Percentiles rank a stretch among this genome's conserved stretches.
phyloP scores from a whole-genome alignment of 306 rosid species.

The Castanopsis chinensis region DNA sequence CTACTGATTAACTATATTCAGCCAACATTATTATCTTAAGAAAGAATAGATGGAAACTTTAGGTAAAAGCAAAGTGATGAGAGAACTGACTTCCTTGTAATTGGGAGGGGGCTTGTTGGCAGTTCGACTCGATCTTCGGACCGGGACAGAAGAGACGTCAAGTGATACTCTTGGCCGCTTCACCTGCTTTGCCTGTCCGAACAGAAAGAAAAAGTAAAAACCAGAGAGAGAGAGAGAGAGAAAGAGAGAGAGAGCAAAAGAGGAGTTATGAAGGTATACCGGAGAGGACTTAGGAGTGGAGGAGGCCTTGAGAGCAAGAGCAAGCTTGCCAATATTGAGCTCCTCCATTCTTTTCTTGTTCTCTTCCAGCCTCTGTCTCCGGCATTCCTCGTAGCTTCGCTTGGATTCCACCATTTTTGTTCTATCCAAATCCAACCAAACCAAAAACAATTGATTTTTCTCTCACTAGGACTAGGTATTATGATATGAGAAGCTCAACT shows the following conservation, averaged over 20 bases:
- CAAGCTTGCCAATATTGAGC: constrained; percentile 45
- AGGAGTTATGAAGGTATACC: constrained; percentile 13
- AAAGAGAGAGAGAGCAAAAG: not conserved
- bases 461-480: not conserved
- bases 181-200: constrained; percentile 26
- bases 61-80: not conserved
- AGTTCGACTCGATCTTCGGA: constrained; percentile 44
- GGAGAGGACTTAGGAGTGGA: constrained; percentile 40
- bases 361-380: constrained; percentile 44
- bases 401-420: constrained; percentile 39
- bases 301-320: constrained; percentile 31
- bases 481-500: no score
- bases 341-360: constrained; percentile 55
- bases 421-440: constrained; percentile 20
- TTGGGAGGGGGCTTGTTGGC: constrained; percentile 29
- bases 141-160: constrained; percentile 22
- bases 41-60: no score
- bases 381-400: constrained; percentile 41
- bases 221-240: not conserved
- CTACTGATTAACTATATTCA: not conserved
- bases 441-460: not conserved
- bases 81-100: constrained; percentile 44
- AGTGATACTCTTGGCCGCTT: constrained; percentile 24
- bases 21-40: not conserved
- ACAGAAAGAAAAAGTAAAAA: not conserved